Percentiles rank a stretch among this genome's conserved stretches.
Evolutionary conservation across 2,329 filamentous ascomycete genomes (phyloP).

Genomic region (Aspergillus sp.): DNA sequence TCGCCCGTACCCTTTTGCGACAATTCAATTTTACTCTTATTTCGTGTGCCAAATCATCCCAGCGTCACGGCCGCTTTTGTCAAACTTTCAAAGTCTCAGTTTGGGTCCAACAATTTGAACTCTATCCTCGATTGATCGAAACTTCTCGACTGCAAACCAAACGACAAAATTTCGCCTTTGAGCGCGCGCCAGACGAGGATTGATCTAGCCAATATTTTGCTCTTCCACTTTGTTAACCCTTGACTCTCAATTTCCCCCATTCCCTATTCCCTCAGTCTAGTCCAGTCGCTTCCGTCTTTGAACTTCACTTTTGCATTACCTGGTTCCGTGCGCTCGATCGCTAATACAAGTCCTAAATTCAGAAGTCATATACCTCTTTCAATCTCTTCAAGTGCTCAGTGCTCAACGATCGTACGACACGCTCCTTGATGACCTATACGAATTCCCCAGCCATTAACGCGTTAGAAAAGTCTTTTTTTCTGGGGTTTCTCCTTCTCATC

Average conservation of each 20-base stretch:
- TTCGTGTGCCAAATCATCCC: not conserved
- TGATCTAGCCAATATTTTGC: not conserved
- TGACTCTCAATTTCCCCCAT: not conserved
- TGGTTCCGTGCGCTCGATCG: not conserved
- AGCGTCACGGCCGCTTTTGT: conserved; percentile 2
- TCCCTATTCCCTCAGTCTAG: not conserved
- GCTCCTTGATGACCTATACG: conserved; percentile 48
- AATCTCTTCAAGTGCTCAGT: conserved; percentile 36
- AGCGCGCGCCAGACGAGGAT: not conserved
- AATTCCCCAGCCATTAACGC: conserved; percentile 43
- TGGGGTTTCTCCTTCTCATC: conserved; percentile 28
- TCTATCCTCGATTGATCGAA: not conserved
- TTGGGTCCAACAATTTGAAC: not conserved
- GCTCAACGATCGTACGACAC: conserved; percentile 39
- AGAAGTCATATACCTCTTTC: conserved; percentile 35
- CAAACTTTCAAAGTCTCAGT: not conserved
- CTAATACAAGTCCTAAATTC: conserved; percentile 20
- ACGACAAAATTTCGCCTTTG: not conserved
- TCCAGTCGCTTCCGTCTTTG: not conserved
- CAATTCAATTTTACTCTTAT: not conserved
- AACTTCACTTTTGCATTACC: conserved; percentile 1
- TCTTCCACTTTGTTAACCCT: not conserved
- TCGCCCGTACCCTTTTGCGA: not conserved
- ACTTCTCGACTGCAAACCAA: not conserved
- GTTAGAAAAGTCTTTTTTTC: conserved; percentile 33